phyloP scores from a whole-genome alignment of 768 basidiomycete species.

The Symmetrospora coprosmae region DNA sequence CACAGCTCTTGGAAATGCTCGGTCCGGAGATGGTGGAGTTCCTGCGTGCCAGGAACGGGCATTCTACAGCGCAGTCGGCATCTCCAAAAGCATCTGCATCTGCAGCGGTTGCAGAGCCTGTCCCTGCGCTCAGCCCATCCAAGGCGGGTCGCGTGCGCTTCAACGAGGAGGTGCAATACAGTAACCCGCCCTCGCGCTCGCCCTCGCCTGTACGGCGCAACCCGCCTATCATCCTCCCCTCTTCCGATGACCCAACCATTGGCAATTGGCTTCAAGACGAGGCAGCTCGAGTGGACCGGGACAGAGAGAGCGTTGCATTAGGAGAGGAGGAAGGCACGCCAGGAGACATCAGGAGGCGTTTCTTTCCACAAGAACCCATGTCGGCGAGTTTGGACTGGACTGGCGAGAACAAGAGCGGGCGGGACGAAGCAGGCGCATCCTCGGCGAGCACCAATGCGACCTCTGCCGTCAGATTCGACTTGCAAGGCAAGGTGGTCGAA shows the following conservation, averaged over 20 bases:
- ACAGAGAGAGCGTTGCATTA: neutral
- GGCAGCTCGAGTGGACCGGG: too few species aligned
- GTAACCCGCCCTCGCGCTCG: constrained; percentile 17
- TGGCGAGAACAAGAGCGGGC: too few species aligned
- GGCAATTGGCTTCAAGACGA: neutral
- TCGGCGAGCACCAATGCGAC: too few species aligned
- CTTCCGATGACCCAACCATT: neutral
- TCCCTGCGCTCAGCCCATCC: neutral
- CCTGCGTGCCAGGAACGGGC: neutral
- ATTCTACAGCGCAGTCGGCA: neutral
- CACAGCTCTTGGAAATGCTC: constrained; percentile 3
- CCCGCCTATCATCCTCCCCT: neutral
- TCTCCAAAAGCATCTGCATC: too few species aligned
- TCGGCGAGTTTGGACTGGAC: constrained; percentile 1
- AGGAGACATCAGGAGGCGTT: neutral
- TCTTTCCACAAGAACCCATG: constrained; percentile 16
- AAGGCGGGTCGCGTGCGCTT: neutral
- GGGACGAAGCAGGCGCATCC: too few species aligned
- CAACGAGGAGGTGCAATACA: constrained; percentile 8
- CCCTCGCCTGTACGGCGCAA: neutral
- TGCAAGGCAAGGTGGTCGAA: neutral
- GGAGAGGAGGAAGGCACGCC: neutral
- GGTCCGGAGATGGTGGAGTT: constrained; percentile 12
- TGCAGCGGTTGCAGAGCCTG: neutral
- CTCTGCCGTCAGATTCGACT: neutral